These are phyloP conservation scores for Fraxinus albicans DNA, from an alignment of 305 asterid species.

Conservation along the genomic window DNA sequence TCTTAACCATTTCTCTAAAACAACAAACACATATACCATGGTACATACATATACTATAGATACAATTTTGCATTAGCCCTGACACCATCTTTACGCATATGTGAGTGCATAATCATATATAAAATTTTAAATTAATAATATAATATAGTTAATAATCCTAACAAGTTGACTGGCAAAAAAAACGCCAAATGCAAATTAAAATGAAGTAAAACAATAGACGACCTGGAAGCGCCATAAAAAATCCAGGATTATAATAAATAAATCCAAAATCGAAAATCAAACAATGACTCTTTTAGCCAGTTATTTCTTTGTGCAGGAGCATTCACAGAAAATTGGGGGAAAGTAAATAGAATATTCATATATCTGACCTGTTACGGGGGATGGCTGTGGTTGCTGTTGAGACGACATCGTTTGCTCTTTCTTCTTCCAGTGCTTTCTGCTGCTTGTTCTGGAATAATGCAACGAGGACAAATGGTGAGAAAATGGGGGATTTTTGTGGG, in stretches of 20 bases:
- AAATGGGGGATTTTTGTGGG: not conserved
- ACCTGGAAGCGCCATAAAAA: not conserved
- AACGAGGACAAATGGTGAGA: not conserved
- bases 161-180: not conserved
- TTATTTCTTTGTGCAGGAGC: not conserved
- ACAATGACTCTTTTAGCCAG: not conserved
- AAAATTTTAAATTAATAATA: not conserved
- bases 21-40: not conserved
- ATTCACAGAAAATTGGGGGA: not conserved
- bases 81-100: not conserved
- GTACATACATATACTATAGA: not conserved
- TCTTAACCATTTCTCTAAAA: not conserved
- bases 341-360: not conserved
- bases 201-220: not conserved
- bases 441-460: conserved; percentile 7
- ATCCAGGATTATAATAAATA: not conserved
- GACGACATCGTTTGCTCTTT: conserved; percentile 35
- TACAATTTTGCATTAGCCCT: not conserved
- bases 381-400: conserved; percentile 22
- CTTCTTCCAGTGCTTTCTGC: conserved; percentile 23
- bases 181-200: not conserved
- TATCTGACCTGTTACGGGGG: conserved; percentile 27
- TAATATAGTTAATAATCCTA: not conserved
- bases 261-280: not conserved
- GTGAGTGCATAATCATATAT: not conserved